Conservation (phyloP, 257 asterid species). For the Cinchona pubescens region DNA sequence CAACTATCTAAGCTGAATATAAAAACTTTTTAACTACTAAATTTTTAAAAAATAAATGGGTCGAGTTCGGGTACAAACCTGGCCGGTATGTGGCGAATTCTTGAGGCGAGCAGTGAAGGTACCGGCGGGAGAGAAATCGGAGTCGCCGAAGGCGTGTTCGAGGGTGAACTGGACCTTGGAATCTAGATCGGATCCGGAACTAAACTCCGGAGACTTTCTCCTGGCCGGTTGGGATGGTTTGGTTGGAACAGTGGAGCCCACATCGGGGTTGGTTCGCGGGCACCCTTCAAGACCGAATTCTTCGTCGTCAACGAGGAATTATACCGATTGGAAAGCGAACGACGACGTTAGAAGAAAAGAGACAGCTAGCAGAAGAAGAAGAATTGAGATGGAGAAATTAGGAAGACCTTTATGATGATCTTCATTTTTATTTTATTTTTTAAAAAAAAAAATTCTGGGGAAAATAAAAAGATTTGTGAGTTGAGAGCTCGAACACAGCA, state of each 20-base stretch:
- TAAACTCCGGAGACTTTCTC: conserved; percentile 41
- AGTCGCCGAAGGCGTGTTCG: conserved; percentile 89
- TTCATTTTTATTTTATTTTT: not conserved
- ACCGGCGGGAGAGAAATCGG: conserved; percentile 84
- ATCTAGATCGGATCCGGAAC: conserved; percentile 61
- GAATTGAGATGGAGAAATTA: conserved; percentile 3
- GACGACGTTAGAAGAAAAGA: conserved; percentile 29
- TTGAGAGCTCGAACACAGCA: not conserved
- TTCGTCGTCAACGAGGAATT: conserved; percentile 77
- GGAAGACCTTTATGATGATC: conserved; percentile 29
- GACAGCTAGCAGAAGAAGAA: conserved; percentile 23
- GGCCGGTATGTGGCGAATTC: conserved; percentile 69
- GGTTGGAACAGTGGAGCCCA: conserved; percentile 20
- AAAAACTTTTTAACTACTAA: too few relatives aligned
- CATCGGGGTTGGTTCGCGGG: conserved; percentile 28
- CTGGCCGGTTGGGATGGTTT: conserved; percentile 43
- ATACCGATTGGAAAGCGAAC: conserved; percentile 78
- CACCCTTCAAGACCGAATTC: conserved; percentile 82
- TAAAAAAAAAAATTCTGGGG: not conserved
- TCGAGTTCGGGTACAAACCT: conserved; percentile 38
- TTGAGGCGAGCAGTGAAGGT: conserved; percentile 87
- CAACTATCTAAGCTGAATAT: not conserved
- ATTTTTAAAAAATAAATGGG: not conserved
- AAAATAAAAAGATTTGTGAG: not conserved
- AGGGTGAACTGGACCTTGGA: conserved; percentile 76